Evolutionary conservation across 2,329 filamentous ascomycete species (phyloP), one percentile per base, ranked within the genome.

Genomic region (Rosellinia necatrix): DNA sequence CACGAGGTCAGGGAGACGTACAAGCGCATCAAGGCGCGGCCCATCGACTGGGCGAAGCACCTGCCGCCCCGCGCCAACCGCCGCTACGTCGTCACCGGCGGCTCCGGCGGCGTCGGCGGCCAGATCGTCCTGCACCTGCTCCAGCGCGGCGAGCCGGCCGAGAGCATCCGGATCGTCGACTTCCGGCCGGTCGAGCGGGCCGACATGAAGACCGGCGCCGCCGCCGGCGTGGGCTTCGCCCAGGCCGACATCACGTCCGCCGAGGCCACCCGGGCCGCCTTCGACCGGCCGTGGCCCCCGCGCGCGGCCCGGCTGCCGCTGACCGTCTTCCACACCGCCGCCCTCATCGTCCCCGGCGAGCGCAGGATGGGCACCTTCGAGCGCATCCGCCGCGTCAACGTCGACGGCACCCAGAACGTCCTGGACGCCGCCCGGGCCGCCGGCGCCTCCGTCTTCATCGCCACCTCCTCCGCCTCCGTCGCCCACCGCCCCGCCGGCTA

Each of bases 251-350:
- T 81, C 60, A 71, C 74, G 6, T 74, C 77, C 10, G 61, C 67
- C 3, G 53, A 67, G 0, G 71, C 71, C 7, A 73, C 76, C 1
- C 56, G 67, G 12, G 70, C 68, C 0, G 78, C 78, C 5, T 80
- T 81, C 50, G 58, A 69, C 12, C 69, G 73, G 46, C 70, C 74
- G 22, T 81, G 79, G 79, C 69, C 73, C 1, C 34, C 63, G 2
- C 60, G 64, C 6, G 70, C 75, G 3, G 68, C 74, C 21, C 47
- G 70, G n/a, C 68, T 76, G 3, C 76, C 78, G 3, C 68, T 81
- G 6, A 81, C 78, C 6, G 78, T 81, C 12, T 79, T 78, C 62
- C 78, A 81, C 66, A 79, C 67, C 2, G 79, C 78, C 8, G 79
- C 79, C 3, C 67, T 75, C 24, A 81, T 82, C 49, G 67, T 74